phyloP scores from a whole-genome alignment of 257 asterid species.

The Solanum chiquidenum region DNA sequence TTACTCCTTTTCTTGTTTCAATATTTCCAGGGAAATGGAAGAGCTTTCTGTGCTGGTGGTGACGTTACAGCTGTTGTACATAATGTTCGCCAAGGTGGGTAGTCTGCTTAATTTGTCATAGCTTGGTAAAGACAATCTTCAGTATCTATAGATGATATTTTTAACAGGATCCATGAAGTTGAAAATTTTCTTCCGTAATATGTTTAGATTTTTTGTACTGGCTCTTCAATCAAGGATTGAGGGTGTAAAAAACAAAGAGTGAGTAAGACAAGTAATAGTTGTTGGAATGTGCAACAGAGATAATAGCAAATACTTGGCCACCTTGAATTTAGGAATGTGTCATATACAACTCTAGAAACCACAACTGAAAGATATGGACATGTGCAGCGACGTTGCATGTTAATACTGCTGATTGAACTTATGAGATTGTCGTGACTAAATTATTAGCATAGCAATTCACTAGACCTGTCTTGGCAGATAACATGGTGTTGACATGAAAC shows the following conservation, averaged over 20 bases:
- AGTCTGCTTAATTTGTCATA: neutral
- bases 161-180: neutral
- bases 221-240: neutral
- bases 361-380: neutral
- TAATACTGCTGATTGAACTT: neutral
- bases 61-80: slow-evolving; percentile 79
- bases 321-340: neutral
- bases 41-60: slow-evolving; percentile 97
- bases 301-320: neutral
- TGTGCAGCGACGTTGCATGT: neutral
- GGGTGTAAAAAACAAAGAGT: neutral
- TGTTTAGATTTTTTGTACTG: neutral
- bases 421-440: neutral
- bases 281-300: neutral
- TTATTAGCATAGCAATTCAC: neutral
- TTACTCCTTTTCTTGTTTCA: neutral
- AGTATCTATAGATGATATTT: neutral
- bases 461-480: neutral
- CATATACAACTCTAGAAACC: neutral
- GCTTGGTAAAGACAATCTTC: neutral
- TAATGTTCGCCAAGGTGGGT: slow-evolving; percentile 51
- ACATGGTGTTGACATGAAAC: neutral
- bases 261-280: neutral
- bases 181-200: neutral
- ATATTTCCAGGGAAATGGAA: slow-evolving; percentile 56